A percentile compares a stretch with the other conserved stretches of the same genome.
phyloP scores from a whole-genome alignment of 257 asterid genomes.

The Solanum chilense region DNA sequence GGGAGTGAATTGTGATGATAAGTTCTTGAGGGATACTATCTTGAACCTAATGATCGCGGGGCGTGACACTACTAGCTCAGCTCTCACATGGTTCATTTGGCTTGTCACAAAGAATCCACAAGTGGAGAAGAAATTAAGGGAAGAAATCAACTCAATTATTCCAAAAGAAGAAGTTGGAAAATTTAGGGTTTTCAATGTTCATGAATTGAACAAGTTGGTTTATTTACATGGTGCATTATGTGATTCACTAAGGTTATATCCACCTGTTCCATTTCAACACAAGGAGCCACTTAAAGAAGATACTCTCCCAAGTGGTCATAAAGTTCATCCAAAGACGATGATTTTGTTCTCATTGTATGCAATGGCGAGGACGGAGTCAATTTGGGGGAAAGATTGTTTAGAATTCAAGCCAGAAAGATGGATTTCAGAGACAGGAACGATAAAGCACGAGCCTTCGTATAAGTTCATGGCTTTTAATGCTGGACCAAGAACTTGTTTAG shows the following conservation, averaged over 20 bases:
- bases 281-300: slow-evolving; percentile 26
- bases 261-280: slow-evolving; percentile 41
- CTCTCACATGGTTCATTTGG: slow-evolving; percentile 63
- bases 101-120: slow-evolving; percentile 37
- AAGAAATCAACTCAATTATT: slow-evolving; percentile 22
- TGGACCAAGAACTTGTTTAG: slow-evolving; percentile 46
- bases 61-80: slow-evolving; percentile 56
- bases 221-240: slow-evolving; percentile 37
- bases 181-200: slow-evolving; percentile 19
- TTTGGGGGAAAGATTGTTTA: slow-evolving; percentile 34
- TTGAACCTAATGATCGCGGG: slow-evolving; percentile 57
- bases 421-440: slow-evolving; percentile 26
- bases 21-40: slow-evolving; percentile 41
- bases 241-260: slow-evolving; percentile 35
- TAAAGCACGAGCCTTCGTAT: slow-evolving; percentile 40
- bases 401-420: slow-evolving; percentile 48
- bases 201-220: slow-evolving; percentile 20
- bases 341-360: slow-evolving; percentile 27
- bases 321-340: slow-evolving; percentile 18
- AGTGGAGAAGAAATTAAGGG: slow-evolving; percentile 30
- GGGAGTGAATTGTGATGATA: slow-evolving; percentile 11
- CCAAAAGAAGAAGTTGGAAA: neutral
- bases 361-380: slow-evolving; percentile 32
- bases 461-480: slow-evolving; percentile 42
- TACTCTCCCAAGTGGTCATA: slow-evolving; percentile 31